Evolutionary conservation across 2,329 filamentous ascomycete genomes (phyloP), one percentile per base, ranked within the genome.

Genomic region (Aphanocladium album): DNA sequence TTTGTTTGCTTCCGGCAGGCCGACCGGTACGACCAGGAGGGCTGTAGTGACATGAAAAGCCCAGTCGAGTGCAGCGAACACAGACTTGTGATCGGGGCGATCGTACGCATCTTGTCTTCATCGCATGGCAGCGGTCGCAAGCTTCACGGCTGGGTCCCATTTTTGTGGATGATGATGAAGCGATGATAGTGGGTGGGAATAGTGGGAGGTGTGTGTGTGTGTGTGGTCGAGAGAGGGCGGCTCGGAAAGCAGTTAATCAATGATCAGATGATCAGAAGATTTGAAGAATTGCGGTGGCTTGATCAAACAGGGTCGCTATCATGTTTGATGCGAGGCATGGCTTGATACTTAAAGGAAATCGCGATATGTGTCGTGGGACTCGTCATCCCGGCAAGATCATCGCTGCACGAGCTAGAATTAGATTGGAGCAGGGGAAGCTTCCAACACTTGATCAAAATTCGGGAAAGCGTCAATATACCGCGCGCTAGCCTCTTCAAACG

Each of bases 31-130:
- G 35, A 11, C 60, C 60, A 5, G 60, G 60, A 27, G 60, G 60
- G 30, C 54, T 58, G 37, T 62, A 59, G 19, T 62, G 54, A 39
- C 60, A 62, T 6, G 54, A 41, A 27, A 59, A 57, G 3, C 41
- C 49, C 6, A 62, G 55, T 2, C 60, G 54, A 12, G 41, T 57
- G 49, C 60, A 62, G 27, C 60, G 46, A 9, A 58, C 54, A n/a
- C 60, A 62, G 54, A 57, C 49, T 43, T 53, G 60, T 21, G 55
- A 58, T 11, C 30, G 19, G 1, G 60, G 47, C 17, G 49, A 47
- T 49, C 60, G 60, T 12, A 58, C 53, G 12, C 60, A 62, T 54
- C 55, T 46, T 25, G 60, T 62, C 49, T 62, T 62, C 60, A 62
- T 59, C 9, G 60, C 37, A 25, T 62, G 60, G 9, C 60, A 62